Base-by-base conservation (phyloP, 1,284 basidiomycete genomes). In the Megacollybia platyphylla region DNA sequence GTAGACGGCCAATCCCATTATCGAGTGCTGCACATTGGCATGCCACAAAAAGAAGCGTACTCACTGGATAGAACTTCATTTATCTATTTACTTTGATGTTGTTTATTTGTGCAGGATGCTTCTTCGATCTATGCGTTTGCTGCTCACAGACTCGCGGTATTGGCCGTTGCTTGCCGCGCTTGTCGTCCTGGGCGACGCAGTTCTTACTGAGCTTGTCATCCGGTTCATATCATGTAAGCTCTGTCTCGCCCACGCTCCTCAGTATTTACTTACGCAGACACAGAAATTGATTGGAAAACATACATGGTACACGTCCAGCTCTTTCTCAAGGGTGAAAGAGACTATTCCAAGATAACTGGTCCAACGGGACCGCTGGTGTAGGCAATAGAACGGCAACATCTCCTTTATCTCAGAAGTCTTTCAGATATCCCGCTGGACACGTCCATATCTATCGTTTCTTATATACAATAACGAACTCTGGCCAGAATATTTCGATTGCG, bases 261-360 rank as follows among this genome's bases (percentile, higher is more conserved):
- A 35, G 38, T 45, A 37, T 38, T 44, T 46, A 29, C n/a, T 28
- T 35, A 43, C 42, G 42, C 62, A 94, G 91, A 93, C 64, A 98
- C 96, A n/a, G 94, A 99, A 63, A 99, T 99, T 54, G 96, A 99
- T 64, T 98, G 87, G 76, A 73, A 79, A 56, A 94, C 92, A 0
- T 96, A 96, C 55, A 84, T 93, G 74, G 70, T 84, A 46, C 96
- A 98, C 48, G 75, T 87, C 1, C 71, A 82, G 42, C 59, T 87
- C 39, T 93, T 87, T 60, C 55, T 86, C 37, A 72, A 77, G 37
- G 94, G 94, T 31, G 83, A 96, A 60, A 69, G 84, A 24, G 77
- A 93, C 58, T 99, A 98, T 57, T 67, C 76, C n/a, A 64, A 71
- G 44, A 84, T 99, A 46, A 69, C 73, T 46, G 94, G 94, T 0